Percentiles rank a stretch among this genome's conserved stretches.
Evolutionary conservation across 2,329 filamentous ascomycete species (phyloP).

Genomic region (Camillea tinctor): DNA sequence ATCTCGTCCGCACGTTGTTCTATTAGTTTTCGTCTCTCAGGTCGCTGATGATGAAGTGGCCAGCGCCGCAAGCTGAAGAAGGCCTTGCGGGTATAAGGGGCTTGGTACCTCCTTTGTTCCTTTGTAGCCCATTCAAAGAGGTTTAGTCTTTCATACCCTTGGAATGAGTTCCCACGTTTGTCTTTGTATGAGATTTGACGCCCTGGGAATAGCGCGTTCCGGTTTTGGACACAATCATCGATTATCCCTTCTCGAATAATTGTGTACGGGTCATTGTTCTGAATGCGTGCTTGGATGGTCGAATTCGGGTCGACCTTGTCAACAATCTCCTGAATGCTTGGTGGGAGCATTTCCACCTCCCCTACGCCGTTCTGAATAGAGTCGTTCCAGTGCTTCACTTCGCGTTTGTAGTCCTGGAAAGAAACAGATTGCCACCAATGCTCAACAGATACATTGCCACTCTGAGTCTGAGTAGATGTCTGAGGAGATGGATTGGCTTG

Average conservation of each 20-base stretch:
- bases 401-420: slow-evolving; percentile 10
- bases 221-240: slow-evolving; percentile 43
- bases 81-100: slow-evolving; percentile 27
- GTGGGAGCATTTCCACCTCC: slow-evolving; percentile 21
- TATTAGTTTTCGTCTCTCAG: slow-evolving; percentile 31
- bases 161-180: slow-evolving; percentile 13
- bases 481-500: neutral
- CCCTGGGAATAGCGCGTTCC: slow-evolving; percentile 41
- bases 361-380: slow-evolving; percentile 20
- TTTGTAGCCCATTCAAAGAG: slow-evolving; percentile 33
- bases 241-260: slow-evolving; percentile 41
- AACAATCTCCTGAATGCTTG: slow-evolving; percentile 31
- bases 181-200: slow-evolving; percentile 29
- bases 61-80: slow-evolving; percentile 50
- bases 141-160: slow-evolving; percentile 23
- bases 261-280: slow-evolving; percentile 19
- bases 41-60: slow-evolving; percentile 42
- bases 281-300: slow-evolving; percentile 13
- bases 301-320: slow-evolving; percentile 31
- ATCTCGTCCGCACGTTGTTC: slow-evolving; percentile 30
- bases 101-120: slow-evolving; percentile 30
- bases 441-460: neutral
- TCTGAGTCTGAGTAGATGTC: neutral
- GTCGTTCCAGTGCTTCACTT: slow-evolving; percentile 19
- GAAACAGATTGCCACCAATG: slow-evolving; percentile 25